Conservation (phyloP, 176 grass and related monocot genomes). For the Stipa capillata region DNA sequence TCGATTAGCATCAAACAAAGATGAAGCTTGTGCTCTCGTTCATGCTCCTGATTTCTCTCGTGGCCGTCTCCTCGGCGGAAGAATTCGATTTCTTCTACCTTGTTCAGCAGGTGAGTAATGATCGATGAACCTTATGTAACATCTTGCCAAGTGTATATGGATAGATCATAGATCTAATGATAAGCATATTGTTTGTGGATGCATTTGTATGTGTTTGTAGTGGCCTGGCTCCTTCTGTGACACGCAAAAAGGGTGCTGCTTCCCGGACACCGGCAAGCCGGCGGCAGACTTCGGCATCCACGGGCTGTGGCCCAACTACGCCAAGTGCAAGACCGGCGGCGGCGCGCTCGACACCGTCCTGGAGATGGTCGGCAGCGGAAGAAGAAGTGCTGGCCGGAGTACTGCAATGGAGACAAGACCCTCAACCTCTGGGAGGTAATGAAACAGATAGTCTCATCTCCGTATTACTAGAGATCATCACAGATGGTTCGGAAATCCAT, state of each 20-base stretch:
- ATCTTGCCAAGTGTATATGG: neutral
- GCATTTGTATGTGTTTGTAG: neutral
- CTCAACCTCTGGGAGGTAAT: no score
- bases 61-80: conserved; percentile 39
- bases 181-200: neutral
- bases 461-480: no score
- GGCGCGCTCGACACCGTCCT: neutral
- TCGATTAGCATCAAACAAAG: neutral
- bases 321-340: conserved; percentile 19
- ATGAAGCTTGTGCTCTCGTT: conserved; percentile 44
- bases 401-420: no score
- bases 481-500: no score
- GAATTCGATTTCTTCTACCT: conserved; percentile 93
- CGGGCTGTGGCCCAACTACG: conserved; percentile 80
- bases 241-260: conserved; percentile 46
- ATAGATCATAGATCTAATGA: neutral
- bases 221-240: conserved; percentile 81
- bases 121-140: neutral
- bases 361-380: no score
- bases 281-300: conserved; percentile 69
- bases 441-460: no score
- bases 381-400: no score
- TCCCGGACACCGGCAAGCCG: conserved; percentile 52
- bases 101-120: conserved; percentile 56
- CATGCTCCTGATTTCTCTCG: conserved; percentile 15